Evolutionary conservation across 2,329 filamentous ascomycete genomes (phyloP), one percentile per base, ranked within the genome.

Genomic region (Clonostachys chloroleuca): DNA sequence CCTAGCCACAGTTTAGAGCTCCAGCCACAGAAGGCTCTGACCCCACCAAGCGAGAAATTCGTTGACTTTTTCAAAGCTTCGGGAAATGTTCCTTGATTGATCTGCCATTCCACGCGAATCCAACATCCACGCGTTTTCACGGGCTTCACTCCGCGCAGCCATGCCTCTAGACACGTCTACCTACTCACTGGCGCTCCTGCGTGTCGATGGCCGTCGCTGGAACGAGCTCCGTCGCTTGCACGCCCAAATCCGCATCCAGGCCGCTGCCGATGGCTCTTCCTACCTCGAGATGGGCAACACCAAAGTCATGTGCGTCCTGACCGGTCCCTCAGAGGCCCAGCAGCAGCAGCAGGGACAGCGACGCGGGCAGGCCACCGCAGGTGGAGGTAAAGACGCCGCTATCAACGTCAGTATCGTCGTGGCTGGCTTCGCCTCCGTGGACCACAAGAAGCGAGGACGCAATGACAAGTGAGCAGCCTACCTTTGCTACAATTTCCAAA

Each of bases 271-370:
- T 58, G 94, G 94, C 35, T 95, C 89, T 41, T 89, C 87, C 51
- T 96, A 96, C 68, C 83, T 97, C 49, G 90, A 96, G 64, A 95
- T 95, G 86, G 94, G 94, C 58, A 95, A 97, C 70, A 99, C 94
- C 18, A 94, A 96, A 64, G 86, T 99, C 56, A 89, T 97, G 69
- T 96, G 92, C 69, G 90, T 92, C 20, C 85, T 99, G 43, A 83
- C 85, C 2, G 94, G 94, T 0, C 94, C 94, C 0, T 83, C 81
- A 36, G 94, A 99, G 68, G 69, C 70, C 46, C 67, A 68, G 51
- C 56, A 58, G 51, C 60, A 62, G 33, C 57, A 48, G 30, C 47
- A 50, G 35, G 44, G 46, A n/a, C 47, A 57, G 45, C 55, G 62
- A 2, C 62, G 56, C 33, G 78, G 44, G 68, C 78, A 55, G 66